Base-by-base conservation (phyloP, 148 eudicot genomes). In the Cornus kousa region DNA sequence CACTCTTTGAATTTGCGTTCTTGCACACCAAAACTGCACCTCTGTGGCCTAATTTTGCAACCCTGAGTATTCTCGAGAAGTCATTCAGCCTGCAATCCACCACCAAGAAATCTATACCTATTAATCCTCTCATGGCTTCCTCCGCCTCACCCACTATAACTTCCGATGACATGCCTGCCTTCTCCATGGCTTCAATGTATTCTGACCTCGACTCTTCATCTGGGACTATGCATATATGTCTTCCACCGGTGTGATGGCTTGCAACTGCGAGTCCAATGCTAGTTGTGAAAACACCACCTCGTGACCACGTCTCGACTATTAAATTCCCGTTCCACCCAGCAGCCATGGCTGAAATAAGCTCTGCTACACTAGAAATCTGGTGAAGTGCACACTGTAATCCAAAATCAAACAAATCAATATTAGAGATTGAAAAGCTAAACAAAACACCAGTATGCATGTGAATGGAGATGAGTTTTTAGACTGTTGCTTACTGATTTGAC, bases 21-120 rank as follows among this genome's bases (percentile, higher is more conserved):
- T 95, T 95, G 74, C 91, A 84, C 16, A 91, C 86, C 85, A 95
- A 72, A 59, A 95, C 98, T 0, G 98, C 98, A n/a, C 98, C 98
- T 62, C 89, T 81, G 5, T 82, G 66, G 24, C 97, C 90, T 10
- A 95, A 76, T 74, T 81, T 88, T 20, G 95, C 96, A 31, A 73
- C 82, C 80, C 87, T 77, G 10, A 93, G 55, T 28, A 91, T 85
- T 74, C 84, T 84, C 8, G 80, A 71, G 10, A 89, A 83, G 46
- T 91, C 91, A 53, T 82, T 75, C 0, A 79, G 28, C 32, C 78
- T 79, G 37, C 87, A 80, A 74, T 95, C 94, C 40, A 93, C 88
- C 23, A 95, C 94, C 62, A 91, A 60, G 62, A 95, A 95, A 80
- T 93, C 98, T 31, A 95, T 79, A 4, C 89, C 95, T 0, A 66